Evolutionary conservation across 176 grass and related monocot genomes (phyloP), one percentile per base, ranked within the genome.

Genomic region (Oryza glumipatula): DNA sequence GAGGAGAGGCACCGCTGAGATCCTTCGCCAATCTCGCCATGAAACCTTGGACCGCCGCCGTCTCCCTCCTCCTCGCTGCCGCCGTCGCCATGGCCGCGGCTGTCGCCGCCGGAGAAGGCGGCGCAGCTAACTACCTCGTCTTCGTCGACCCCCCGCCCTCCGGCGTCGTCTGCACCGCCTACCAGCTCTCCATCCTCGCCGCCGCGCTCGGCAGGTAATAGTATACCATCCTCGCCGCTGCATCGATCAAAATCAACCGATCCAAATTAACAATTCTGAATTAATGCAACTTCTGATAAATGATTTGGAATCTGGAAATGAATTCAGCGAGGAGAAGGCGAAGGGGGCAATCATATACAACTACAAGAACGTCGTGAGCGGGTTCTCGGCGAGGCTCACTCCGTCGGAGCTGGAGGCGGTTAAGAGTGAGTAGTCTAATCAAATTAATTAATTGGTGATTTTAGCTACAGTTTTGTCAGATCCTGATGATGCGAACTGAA

Each of bases 361-460:
- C 82, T 97, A 94, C 87, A 89, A 16, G 79, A 85, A 94, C 28
- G 92, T 92, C 6, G 17, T 92, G 22, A 91, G 92, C 51, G 95
- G 95, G 11, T 97, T 97, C 87, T 85, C 95, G 19, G 95, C 95
- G 39, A 94, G 87, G 70, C 74, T 97, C 19, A 97, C 95, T 73
- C 90, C 88, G 11, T 30, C 86, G 26, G 83, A 97, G 86, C 81
- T 94, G 6, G 88, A 97, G 16, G 76, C 81, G 11, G 58, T 97
- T 67, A 82, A 86, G 70, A 92, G 95, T 97, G 84, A 88, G 89
- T 24, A 26, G 24, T 19, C 30, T 12, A 12, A 39, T 1, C 36
- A 39, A 7, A 41, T 38, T 38, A 38, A 39, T 41, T 8, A 41
- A 39, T 7, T 39, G 0, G 38, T 39, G 38, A 72, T 30, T 68